Evolutionary conservation across 1,284 basidiomycete genomes (phyloP).

Genomic region (Cryptococcus deneoformans): DNA sequence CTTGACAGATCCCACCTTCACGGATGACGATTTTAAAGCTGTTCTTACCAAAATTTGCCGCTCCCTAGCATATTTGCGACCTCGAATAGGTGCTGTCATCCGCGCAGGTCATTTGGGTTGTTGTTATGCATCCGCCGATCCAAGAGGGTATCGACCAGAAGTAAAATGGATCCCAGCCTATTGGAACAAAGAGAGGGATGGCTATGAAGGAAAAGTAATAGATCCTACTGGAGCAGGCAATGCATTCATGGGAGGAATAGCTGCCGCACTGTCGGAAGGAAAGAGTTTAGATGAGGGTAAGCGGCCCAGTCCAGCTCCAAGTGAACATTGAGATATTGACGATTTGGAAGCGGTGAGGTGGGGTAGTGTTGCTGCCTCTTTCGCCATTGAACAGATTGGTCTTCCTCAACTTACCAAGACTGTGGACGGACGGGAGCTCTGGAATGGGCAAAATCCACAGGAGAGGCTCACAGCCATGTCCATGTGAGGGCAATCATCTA

Average conservation of each 20-base stretch:
- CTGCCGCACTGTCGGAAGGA: conserved; percentile 36
- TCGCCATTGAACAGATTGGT: conserved; percentile 45
- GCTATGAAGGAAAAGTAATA: conserved; percentile 21
- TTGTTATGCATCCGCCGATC: conserved; percentile 22
- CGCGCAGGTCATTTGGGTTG: conserved; percentile 29
- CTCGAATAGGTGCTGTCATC: conserved; percentile 26
- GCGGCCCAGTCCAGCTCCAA: conserved; percentile 2
- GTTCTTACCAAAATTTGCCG: conserved; percentile 4
- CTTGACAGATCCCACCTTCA: conserved; percentile 4
- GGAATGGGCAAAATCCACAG: conserved; percentile 14
- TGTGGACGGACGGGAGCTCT: conserved; percentile 12
- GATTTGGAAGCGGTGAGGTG: conserved; percentile 32
- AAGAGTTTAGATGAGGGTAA: conserved; percentile 32
- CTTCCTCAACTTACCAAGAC: conserved; percentile 22
- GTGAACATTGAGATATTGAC: not conserved
- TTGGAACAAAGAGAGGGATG: conserved; percentile 17
- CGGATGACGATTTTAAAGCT: conserved; percentile 4
- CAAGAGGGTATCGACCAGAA: not conserved
- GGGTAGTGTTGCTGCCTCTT: conserved; percentile 43
- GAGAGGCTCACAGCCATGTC: conserved; percentile 8
- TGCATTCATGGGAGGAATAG: conserved; percentile 45
- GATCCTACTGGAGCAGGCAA: conserved; percentile 49
- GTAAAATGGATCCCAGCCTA: conserved; percentile 35
- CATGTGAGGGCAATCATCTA: not conserved
- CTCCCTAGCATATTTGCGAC: conserved; percentile 12